These are phyloP conservation scores for thale cress (Arabidopsis thaliana) DNA, from an alignment of 345 rosid genomes.

Conservation along the genomic window DNA sequence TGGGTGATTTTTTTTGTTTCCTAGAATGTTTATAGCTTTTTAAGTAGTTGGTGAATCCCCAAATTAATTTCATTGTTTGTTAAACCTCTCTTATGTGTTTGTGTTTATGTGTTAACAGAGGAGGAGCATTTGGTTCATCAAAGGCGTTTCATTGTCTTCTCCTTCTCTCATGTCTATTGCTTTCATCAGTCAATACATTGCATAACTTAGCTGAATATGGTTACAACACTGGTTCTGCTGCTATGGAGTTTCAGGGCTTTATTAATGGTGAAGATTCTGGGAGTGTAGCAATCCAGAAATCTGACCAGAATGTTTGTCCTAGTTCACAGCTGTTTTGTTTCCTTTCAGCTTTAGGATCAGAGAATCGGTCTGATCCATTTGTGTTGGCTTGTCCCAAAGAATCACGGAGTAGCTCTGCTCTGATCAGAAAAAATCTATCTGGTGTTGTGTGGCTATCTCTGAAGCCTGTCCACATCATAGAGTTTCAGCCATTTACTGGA, in stretches of 20 bases:
- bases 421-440: conserved; percentile 72
- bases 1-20: conserved; percentile 4
- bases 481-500: conserved; percentile 54
- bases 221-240: conserved; percentile 38
- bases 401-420: conserved; percentile 57
- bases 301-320: conserved; percentile 47
- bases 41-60: conserved; percentile 3
- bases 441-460: conserved; percentile 79
- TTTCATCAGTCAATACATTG: conserved; percentile 53
- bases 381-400: conserved; percentile 41
- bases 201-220: conserved; percentile 52
- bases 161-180: conserved; percentile 62
- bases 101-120: conserved; percentile 49
- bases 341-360: conserved; percentile 61
- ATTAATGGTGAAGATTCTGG: conserved; percentile 40
- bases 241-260: conserved; percentile 41
- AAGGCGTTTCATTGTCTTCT: conserved; percentile 52
- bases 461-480: conserved; percentile 57
- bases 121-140: conserved; percentile 50
- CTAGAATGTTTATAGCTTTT: conserved; percentile 5
- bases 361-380: conserved; percentile 42
- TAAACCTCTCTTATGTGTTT: conserved; percentile 12
- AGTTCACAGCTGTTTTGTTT: conserved; percentile 63
- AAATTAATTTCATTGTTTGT: neutral
- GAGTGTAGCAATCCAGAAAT: conserved; percentile 27